Base-by-base conservation (phyloP, 2,329 filamentous ascomycete genomes). In the Davidsoniella eucalypti region DNA sequence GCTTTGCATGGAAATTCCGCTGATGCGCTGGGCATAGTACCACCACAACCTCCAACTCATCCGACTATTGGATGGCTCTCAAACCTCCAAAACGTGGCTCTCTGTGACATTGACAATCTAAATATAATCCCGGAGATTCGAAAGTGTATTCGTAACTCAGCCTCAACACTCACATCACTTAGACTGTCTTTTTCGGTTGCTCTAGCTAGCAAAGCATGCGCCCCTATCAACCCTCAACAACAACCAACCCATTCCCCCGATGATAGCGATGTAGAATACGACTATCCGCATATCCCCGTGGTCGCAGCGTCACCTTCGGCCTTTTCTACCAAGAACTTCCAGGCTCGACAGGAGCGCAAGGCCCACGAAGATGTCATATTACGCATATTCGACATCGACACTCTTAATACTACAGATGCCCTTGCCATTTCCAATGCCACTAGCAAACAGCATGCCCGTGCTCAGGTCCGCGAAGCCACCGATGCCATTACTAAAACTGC, bases 51-150 rank as follows among this genome's bases (percentile, higher is more conserved):
- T 17, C 51, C 51, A 4, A 10, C 36, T 26, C 25, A 21, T 14
- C 51, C 25, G 26, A 44, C 48, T 12, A 46, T 50, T 37, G 43
- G 43, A 21, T 9, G 10, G 18, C 21, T 47, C 10, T 47, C 44
- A 8, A 67, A 68, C 37, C 64, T 82, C 12, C 71, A 69, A 55
- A 69, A 59, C 4, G 62, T 82, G 12, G 63, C 69, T 3, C 63
- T 81, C 5, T 64, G 81, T 33, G 77, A 82, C 54, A 78, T 82
- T 48, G 77, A 81, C 53, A 68, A 63, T 25, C 63, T 79, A 4
- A 73, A 78, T 33, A 64, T 75, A 29, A 57, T 78, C 10, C 60
- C 66, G 1, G 78, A 81, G 60, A 65, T 82, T 54, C 71, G 69
- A 54, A 57, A 65, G 4, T 79, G 75, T 56, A 62, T 82, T 21